These are phyloP conservation scores for Arachis monticola DNA, from an alignment of 331 rosid genomes.

Conservation along the genomic window DNA sequence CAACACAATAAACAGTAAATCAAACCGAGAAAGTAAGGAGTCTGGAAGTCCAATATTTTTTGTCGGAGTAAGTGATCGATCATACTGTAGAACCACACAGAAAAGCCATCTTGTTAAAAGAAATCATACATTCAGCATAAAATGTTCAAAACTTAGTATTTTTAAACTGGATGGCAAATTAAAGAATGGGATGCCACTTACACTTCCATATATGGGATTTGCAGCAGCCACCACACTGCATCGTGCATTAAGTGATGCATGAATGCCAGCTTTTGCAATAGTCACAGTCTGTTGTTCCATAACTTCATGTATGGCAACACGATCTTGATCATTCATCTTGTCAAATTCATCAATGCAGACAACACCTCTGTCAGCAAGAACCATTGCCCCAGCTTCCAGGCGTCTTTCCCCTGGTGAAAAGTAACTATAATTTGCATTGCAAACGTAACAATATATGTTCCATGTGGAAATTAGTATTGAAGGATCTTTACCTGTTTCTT, in stretches of 20 bases:
- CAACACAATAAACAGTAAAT: conserved; percentile 89
- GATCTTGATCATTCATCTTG: conserved; percentile 98
- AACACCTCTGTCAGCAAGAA: conserved; percentile 99
- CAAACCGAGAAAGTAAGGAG: conserved; percentile 97
- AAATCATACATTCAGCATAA: conserved; percentile 23
- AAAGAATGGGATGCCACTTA: conserved; percentile 46
- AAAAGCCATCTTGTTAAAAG: conserved; percentile 33
- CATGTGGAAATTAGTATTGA: neutral
- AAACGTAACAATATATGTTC: conserved; percentile 24
- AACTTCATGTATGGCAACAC: conserved; percentile 99
- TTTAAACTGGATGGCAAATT: conserved; percentile 22
- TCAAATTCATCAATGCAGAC: conserved; percentile 99
- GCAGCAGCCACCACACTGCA: conserved; percentile 99
- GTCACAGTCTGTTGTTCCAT: conserved; percentile 99
- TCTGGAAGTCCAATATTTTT: conserved; percentile 98
- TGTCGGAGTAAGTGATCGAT: conserved; percentile 98
- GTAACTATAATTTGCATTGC: conserved; percentile 29
- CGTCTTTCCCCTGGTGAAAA: conserved; percentile 86
- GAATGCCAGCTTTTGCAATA: conserved; percentile 99
- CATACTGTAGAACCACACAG: conserved; percentile 63
- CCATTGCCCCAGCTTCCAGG: conserved; percentile 99
- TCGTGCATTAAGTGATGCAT: conserved; percentile 96
- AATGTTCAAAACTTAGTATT: neutral
- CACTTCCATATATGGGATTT: conserved; percentile 99
- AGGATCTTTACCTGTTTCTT: conserved; percentile 81